Conservation (phyloP, 2,329 filamentous ascomycete species). For the Arthrobotrys musiformis region DNA sequence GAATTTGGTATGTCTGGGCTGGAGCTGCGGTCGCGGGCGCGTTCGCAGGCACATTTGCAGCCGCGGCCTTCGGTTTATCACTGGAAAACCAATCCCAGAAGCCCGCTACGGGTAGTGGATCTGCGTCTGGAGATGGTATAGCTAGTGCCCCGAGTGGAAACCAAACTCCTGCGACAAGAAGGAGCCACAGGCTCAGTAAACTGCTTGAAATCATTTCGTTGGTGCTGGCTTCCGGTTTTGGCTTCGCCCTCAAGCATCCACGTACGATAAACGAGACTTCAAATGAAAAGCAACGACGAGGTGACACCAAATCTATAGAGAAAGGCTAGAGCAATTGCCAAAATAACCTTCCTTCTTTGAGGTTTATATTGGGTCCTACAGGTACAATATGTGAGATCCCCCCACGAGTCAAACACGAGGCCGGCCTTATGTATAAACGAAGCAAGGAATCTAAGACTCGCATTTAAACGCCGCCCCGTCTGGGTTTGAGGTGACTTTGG, state of each 20-base stretch:
- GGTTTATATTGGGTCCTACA: conserved; percentile 24
- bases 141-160: not conserved
- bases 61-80: not conserved
- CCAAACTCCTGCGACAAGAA: not conserved
- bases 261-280: not conserved
- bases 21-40: not conserved
- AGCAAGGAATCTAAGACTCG: conserved; percentile 24
- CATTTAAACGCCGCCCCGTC: conserved; percentile 41
- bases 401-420: conserved; percentile 20
- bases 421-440: not conserved
- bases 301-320: not conserved
- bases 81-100: not conserved
- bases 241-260: not conserved
- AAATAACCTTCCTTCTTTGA: not conserved
- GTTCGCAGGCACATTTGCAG: not conserved
- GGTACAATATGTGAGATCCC: not conserved
- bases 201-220: not conserved
- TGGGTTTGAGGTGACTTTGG: conserved; percentile 6
- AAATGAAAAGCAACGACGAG: not conserved
- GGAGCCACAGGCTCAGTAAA: not conserved
- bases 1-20: conserved; percentile 9
- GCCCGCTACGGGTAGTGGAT: not conserved
- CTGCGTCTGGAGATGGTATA: conserved; percentile 9
- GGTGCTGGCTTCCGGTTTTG: not conserved
- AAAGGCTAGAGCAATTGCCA: not conserved